These are phyloP conservation scores for Daphne laureola DNA, from an alignment of 441 rosid species.

Conservation along the genomic window DNA sequence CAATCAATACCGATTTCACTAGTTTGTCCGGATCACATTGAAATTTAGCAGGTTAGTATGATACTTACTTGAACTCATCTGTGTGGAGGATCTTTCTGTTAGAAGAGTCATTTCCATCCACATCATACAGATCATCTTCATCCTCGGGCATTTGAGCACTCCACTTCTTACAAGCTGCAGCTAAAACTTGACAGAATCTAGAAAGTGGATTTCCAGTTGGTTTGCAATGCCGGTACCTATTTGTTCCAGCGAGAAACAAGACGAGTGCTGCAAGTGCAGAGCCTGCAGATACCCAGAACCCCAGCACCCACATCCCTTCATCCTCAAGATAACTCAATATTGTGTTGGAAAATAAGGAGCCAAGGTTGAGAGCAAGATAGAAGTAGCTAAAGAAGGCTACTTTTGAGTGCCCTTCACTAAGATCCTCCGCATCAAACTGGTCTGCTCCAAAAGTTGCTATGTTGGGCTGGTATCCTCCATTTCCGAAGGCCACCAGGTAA, in stretches of 20 bases:
- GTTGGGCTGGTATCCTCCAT: conserved; percentile 93
- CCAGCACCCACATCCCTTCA: conserved; percentile 85
- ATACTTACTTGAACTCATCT: conserved; percentile 50
- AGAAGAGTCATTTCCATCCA: conserved; percentile 23
- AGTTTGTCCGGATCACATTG: conserved; percentile 3
- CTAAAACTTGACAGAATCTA: conserved; percentile 71
- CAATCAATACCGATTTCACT: conserved; percentile 5
- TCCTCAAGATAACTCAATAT: conserved; percentile 84
- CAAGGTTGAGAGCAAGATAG: conserved; percentile 83
- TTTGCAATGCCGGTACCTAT: conserved; percentile 70
- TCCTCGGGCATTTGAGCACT: conserved; percentile 27
- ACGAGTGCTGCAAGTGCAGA: conserved; percentile 68
- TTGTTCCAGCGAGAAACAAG: conserved; percentile 63
- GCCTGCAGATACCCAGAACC: conserved; percentile 83
- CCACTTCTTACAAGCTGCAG: conserved; percentile 72
- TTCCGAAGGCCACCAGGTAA: conserved; percentile 82
- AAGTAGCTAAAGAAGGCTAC: conserved; percentile 92
- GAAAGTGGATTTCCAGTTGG: conserved; percentile 88
- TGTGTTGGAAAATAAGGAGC: conserved; percentile 93
- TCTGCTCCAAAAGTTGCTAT: conserved; percentile 97
- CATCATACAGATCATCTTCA: conserved; percentile 33
- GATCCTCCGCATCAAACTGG: conserved; percentile 88
- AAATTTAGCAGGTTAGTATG: neutral
- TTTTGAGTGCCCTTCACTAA: conserved; percentile 72
- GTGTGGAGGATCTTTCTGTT: conserved; percentile 53